A percentile compares a stretch with the other conserved stretches of the same genome.
Conservation (phyloP, 2,329 filamentous ascomycete genomes). For the Cercospora sesami region DNA sequence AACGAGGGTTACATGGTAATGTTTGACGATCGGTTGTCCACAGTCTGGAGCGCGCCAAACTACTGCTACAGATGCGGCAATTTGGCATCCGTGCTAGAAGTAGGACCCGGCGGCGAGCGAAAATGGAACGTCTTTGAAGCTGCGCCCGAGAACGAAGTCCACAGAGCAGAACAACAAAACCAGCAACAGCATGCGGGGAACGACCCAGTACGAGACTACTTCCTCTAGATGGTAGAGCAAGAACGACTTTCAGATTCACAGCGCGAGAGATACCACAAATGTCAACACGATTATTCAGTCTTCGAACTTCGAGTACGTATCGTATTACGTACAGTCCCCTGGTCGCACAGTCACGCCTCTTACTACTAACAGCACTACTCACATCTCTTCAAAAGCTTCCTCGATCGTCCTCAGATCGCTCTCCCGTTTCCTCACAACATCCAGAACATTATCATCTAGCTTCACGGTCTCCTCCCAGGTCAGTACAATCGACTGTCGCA, state of each 20-base stretch:
- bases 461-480: conserved; percentile 17
- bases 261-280: conserved; percentile 4
- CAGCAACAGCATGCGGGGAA: conserved; percentile 67
- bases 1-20: conserved; percentile 97
- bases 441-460: conserved; percentile 7
- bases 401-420: conserved; percentile 8
- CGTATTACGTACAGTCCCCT: neutral
- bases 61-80: conserved; percentile 77
- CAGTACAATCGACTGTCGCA: conserved; percentile 20
- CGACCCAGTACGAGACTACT: conserved; percentile 67
- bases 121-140: conserved; percentile 99
- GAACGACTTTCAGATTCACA: neutral
- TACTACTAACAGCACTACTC: neutral
- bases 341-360: neutral
- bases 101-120: conserved; percentile 86
- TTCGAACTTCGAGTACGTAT: conserved; percentile 12
- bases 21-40: conserved; percentile 91
- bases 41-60: conserved; percentile 95
- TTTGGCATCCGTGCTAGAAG: conserved; percentile 93
- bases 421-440: conserved; percentile 19
- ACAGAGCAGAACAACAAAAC: conserved; percentile 70
- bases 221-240: conserved; percentile 53
- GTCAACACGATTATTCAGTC: conserved; percentile 10
- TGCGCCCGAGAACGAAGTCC: conserved; percentile 89
- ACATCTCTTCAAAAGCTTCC: neutral